These are phyloP conservation scores for Ganoderma sinense DNA, from an alignment of 1,284 basidiomycete species.

Conservation along the genomic window DNA sequence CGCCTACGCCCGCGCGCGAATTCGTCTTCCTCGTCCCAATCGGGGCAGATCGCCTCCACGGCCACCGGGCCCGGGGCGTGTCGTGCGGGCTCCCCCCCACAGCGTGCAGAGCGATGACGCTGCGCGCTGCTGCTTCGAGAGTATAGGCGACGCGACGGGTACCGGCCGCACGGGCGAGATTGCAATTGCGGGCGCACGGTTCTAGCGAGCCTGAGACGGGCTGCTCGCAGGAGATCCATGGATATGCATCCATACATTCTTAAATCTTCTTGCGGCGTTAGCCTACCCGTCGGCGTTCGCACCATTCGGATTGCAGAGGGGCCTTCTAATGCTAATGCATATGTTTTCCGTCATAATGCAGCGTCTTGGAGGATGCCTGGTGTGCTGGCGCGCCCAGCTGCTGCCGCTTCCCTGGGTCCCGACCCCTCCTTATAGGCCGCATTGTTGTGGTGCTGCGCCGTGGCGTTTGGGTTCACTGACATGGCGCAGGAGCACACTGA, in stretches of 20 bases:
- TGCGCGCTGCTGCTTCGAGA: background rate
- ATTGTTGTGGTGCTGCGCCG: background rate
- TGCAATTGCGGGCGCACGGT: background rate
- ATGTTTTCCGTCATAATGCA: background rate
- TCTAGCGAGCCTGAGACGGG: background rate
- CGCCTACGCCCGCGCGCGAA: background rate
- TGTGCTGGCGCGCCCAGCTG: background rate
- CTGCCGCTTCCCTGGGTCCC: background rate
- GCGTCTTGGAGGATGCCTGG: background rate
- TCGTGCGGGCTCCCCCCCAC: background rate
- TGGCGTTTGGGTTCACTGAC: background rate
- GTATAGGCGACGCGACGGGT: background rate
- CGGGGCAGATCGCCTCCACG: background rate
- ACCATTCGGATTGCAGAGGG: background rate
- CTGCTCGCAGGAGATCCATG: background rate
- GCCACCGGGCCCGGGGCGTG: background rate
- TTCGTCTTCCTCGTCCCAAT: background rate
- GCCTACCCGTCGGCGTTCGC: background rate
- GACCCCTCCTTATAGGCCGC: background rate
- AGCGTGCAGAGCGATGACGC: background rate
- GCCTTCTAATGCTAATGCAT: constrained; percentile 3
- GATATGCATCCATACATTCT: background rate
- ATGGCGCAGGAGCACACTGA: background rate
- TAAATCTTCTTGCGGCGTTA: background rate
- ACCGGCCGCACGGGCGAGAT: background rate